Evolutionary conservation across 495 filamentous ascomycete species (phyloP).

Genomic region (Talaromyces adpressus): DNA sequence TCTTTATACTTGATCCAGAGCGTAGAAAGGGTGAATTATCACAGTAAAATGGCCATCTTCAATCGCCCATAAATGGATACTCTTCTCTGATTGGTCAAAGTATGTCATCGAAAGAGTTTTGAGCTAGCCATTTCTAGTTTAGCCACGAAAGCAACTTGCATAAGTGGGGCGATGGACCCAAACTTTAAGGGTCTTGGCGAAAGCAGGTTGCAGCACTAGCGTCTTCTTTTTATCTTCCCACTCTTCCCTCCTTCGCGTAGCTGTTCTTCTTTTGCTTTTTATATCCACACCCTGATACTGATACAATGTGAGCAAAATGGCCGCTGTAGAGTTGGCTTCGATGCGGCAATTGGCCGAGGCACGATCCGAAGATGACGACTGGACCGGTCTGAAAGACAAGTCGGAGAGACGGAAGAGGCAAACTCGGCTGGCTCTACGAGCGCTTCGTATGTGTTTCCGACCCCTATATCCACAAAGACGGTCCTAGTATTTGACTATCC

Average conservation of each 20-base stretch:
- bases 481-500: too few species aligned
- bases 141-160: slow-evolving; percentile 3
- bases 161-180: neutral
- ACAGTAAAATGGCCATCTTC: neutral
- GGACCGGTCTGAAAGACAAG: slow-evolving; percentile 30
- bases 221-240: neutral
- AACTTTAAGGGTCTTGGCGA: neutral
- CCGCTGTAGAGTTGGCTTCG: neutral
- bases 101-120: neutral
- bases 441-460: slow-evolving; percentile 22
- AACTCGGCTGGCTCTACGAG: slow-evolving; percentile 39
- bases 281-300: neutral
- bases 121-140: neutral
- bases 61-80: neutral
- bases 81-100: neutral
- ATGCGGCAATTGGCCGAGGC: slow-evolving; percentile 4
- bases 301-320: neutral
- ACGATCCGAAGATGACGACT: slow-evolving; percentile 18
- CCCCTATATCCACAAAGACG: neutral
- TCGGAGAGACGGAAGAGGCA: slow-evolving; percentile 32
- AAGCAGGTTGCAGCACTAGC: slow-evolving; percentile 1
- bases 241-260: neutral
- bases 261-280: neutral
- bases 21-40: neutral
- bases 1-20: neutral